phyloP scores from a whole-genome alignment of 345 rosid genomes.

The Hevea brasiliensis region DNA sequence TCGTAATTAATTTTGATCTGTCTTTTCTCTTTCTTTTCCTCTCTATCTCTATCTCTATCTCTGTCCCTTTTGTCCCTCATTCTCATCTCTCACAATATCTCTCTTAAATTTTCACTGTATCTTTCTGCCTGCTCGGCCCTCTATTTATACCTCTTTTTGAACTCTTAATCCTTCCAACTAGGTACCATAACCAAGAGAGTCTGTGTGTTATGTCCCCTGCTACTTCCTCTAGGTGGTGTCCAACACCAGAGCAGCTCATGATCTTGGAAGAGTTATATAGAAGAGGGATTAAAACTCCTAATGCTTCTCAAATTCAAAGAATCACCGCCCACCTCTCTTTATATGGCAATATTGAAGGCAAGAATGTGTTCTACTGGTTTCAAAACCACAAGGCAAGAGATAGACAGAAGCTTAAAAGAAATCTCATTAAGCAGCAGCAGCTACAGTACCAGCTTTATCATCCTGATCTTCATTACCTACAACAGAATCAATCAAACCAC shows the following conservation, averaged over 20 bases:
- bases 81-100: neutral
- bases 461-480: conserved; percentile 20
- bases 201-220: conserved; percentile 52
- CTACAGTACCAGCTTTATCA: conserved; percentile 30
- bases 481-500: conserved; percentile 24
- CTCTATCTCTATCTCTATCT: neutral
- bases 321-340: conserved; percentile 76
- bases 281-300: conserved; percentile 76
- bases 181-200: too few relatives aligned
- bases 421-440: conserved; percentile 70
- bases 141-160: neutral
- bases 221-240: conserved; percentile 88
- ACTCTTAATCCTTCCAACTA: too few relatives aligned
- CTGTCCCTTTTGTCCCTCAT: conserved; percentile 12
- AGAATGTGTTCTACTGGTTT: conserved; percentile 92
- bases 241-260: conserved; percentile 94
- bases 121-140: neutral
- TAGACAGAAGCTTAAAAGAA: conserved; percentile 75
- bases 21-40: conserved; percentile 17
- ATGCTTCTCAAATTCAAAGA: conserved; percentile 77
- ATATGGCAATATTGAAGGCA: conserved; percentile 78
- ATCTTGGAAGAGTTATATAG: conserved; percentile 84
- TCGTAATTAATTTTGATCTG: conserved; percentile 17
- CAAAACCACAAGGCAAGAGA: conserved; percentile 99
- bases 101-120: neutral